phyloP scores from a whole-genome alignment of 2,329 filamentous ascomycete genomes.

The Aureobasidium leucospermi region DNA sequence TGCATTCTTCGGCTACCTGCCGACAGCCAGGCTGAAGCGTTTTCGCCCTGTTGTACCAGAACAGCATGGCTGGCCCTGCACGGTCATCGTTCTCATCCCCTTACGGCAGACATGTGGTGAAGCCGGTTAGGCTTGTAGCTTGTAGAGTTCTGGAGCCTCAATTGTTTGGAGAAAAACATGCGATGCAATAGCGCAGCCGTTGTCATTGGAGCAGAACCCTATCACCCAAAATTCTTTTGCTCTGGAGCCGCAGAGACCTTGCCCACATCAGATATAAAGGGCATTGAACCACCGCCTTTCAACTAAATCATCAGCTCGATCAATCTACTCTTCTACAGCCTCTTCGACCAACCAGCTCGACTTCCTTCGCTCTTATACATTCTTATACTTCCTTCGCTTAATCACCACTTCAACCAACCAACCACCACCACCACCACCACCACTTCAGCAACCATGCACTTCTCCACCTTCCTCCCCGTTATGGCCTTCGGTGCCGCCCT shows the following conservation, averaged over 20 bases:
- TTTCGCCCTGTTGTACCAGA: neutral
- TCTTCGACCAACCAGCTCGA: neutral
- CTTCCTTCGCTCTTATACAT: constrained; percentile 1
- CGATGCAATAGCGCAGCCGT: constrained; percentile 12
- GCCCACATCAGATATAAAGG: constrained; percentile 5
- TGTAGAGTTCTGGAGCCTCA: constrained; percentile 4
- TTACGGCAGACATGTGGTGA: constrained; percentile 1
- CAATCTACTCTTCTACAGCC: constrained; percentile 12
- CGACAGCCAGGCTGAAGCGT: neutral
- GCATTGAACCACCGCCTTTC: neutral
- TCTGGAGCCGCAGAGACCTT: neutral
- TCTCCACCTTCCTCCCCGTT: constrained; percentile 21
- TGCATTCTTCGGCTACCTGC: neutral
- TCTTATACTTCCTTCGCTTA: constrained; percentile 8
- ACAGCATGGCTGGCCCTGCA: constrained; percentile 8
- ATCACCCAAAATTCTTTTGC: neutral
- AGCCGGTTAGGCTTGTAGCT: constrained; percentile 1
- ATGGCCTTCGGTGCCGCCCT: constrained; percentile 15
- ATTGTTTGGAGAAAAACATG: constrained; percentile 6
- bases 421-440: neutral
- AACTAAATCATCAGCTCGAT: constrained; percentile 10
- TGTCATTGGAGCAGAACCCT: neutral
- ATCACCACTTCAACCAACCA: constrained; percentile 6
- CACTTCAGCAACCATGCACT: constrained; percentile 18
- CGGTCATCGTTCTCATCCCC: constrained; percentile 9